Conservation (phyloP, 1,284 basidiomycete species). For the Thelephora terrestris region DNA sequence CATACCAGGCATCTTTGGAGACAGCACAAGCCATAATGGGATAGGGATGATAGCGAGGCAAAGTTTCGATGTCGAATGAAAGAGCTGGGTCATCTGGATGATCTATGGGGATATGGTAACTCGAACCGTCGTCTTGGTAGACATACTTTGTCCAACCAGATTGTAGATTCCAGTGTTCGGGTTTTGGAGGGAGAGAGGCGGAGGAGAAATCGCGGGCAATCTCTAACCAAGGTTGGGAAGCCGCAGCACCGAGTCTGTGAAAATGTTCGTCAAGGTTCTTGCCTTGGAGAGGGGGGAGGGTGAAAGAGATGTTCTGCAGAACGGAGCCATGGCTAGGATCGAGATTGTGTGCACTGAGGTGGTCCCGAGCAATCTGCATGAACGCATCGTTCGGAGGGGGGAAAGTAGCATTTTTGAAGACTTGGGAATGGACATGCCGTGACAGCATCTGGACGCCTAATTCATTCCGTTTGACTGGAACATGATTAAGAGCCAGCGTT, state of each 20-base stretch:
- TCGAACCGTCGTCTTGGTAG: conserved; percentile 51
- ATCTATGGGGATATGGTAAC: conserved; percentile 52
- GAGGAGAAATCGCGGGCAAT: conserved; percentile 61
- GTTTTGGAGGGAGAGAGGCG: conserved; percentile 49
- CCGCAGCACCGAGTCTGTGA: conserved; percentile 62
- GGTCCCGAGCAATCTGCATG: conserved; percentile 69
- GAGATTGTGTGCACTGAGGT: conserved; percentile 73
- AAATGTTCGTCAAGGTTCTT: conserved; percentile 85
- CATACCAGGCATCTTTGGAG: conserved; percentile 83
- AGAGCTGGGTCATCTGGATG: conserved; percentile 67
- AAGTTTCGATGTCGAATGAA: conserved; percentile 91
- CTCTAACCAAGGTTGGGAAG: conserved; percentile 75
- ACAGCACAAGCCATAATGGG: conserved; percentile 89
- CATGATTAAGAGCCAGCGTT: too few species aligned
- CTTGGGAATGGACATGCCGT: conserved; percentile 66
- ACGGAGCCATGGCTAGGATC: conserved; percentile 74
- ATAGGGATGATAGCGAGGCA: conserved; percentile 76
- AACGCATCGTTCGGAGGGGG: conserved; percentile 53
- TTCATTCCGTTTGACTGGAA: conserved; percentile 64
- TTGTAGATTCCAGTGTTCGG: conserved; percentile 64
- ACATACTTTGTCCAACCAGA: conserved; percentile 92
- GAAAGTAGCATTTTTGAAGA: conserved; percentile 69
- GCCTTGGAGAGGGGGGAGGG: conserved; percentile 81
- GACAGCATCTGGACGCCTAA: conserved; percentile 92
- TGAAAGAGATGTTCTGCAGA: conserved; percentile 71